Evolutionary conservation across 106 monocot species (phyloP), one percentile per base, ranked within the genome.

Genomic region (Dioscorea alata): DNA sequence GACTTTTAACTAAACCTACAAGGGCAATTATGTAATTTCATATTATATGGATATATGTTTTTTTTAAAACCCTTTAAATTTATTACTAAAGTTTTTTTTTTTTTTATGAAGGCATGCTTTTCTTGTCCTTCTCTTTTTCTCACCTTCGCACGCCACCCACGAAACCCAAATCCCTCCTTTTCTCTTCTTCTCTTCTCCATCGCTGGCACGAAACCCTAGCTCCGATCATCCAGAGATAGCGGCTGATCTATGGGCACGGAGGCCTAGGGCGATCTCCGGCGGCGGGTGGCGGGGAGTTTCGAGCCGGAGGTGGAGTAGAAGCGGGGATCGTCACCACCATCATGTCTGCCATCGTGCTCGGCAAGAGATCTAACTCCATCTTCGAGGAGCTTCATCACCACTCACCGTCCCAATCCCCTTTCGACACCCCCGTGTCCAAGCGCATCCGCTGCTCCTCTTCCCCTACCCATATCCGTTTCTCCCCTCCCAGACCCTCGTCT

Each of bases 361-460:
- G 82, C 18, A 82, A 82, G 78, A 77, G 82, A 70, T 78, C 82
- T 49, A 78, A 77, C 68, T 63, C 82, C 68, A 69, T 82, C 69
- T 82, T 82, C 74, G 82, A 82, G 48, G 70, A 78, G 65, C 82
- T 66, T 59, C 73, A 77, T 63, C 73, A 56, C 67, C 33, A 65
- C 53, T 59, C 76, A 51, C 73, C 75, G 35, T 42, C 54, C 51
- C 42, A 42, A 42, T 42, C 42, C 42, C 42, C 42, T 10, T 42
- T 42, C 42, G 42, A 42, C 4, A 6, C 54, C 19, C 76, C 73
- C 16, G 50, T 78, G 50, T 61, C 82, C 65, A 82, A 82, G 69
- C 33, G 82, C 50, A 32, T 63, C 77, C 77, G 82, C 73, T 69
- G 73, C 72, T 48, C 66, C 48, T 52, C 73, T 42, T 33, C 67